phyloP scores from a whole-genome alignment of 192 early-diverging fungal species.

The Geosiphon pyriformis region DNA sequence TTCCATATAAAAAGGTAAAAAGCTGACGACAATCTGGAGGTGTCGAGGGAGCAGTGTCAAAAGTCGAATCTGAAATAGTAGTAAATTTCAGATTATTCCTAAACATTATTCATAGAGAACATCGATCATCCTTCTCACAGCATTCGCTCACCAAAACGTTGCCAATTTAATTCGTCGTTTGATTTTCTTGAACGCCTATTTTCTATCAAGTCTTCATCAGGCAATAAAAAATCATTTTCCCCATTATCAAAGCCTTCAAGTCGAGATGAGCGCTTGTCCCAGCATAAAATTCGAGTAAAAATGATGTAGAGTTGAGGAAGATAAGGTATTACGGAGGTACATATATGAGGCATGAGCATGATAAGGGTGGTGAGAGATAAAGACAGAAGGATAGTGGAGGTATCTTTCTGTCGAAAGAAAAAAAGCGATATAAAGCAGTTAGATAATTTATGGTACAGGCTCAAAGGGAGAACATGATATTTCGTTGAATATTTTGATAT shows the following conservation, averaged over 20 bases:
- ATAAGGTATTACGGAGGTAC: slow-evolving; percentile 12
- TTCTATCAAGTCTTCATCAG: slow-evolving; percentile 1
- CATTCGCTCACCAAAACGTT: neutral
- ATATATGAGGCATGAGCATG: slow-evolving; percentile 22
- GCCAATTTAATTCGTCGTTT: neutral
- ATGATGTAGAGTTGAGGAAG: slow-evolving; percentile 10
- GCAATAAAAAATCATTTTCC: too few relatives aligned
- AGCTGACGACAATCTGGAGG: slow-evolving; percentile 25
- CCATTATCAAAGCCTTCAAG: neutral
- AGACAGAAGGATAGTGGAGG: slow-evolving; percentile 18
- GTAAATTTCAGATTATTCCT: neutral
- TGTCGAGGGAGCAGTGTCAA: slow-evolving; percentile 19
- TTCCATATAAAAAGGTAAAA: slow-evolving; percentile 52
- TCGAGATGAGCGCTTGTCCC: slow-evolving; percentile 12
- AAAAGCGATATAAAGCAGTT: too few relatives aligned
- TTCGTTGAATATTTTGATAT: too few relatives aligned
- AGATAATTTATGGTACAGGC: too few relatives aligned
- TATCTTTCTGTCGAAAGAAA: slow-evolving; percentile 6
- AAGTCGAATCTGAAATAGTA: slow-evolving; percentile 9
- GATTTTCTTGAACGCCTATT: neutral
- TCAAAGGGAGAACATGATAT: too few relatives aligned
- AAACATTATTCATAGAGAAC: neutral
- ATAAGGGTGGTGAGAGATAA: slow-evolving; percentile 14
- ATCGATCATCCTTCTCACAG: neutral
- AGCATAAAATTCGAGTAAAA: slow-evolving; percentile 14